Evolutionary conservation across 345 rosid genomes (phyloP), one percentile per base, ranked within the genome.

Genomic region (Reutealis trisperma): DNA sequence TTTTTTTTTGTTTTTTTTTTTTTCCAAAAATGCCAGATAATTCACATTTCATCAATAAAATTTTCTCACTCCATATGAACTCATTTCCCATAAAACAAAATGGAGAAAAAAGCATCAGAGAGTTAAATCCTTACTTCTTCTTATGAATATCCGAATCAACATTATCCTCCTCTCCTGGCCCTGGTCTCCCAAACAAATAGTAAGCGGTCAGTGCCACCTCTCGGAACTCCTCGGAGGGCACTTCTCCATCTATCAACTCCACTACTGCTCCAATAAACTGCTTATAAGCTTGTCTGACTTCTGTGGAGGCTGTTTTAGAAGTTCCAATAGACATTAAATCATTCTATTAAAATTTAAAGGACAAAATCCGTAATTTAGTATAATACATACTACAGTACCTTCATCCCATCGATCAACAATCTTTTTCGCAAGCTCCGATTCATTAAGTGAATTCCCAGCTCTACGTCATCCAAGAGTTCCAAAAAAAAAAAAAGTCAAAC

Each of bases 381-480:
- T 58, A 71, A 61, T 21, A 51, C 62, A 42, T 14, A 45, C 4
- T 12, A 66, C n/a, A 70, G 24, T 73, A 94, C 98, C 97, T 91
- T 89, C 94, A 79, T 92, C 97, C 97, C 97, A 94, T 73, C 83
- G 87, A 80, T 86, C 83, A 71, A 94, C 91, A 65, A 94, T 93
- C 88, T 84, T 91, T 81, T 84, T 87, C 2, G 94, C 95, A 71
- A 93, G 93, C 45, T 89, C 95, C 37, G 97, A 91, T 78, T 91
- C 95, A 70, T 86, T 89, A 42, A 87, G 82, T 13, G 89, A 81
- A 75, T 76, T 90, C 67, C 78, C 84, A 4, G 70, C 8, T 63
- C 92, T 88, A 74, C 72, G 66, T 74, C 47, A 76, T 42, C 75
- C 63, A 75, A 80, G 45, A 59, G 41, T 37, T 5, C 41, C 41